Evolutionary conservation across 2,329 filamentous ascomycete species (phyloP), one percentile per base, ranked within the genome.

Genomic region (Calonectria pteridis): DNA sequence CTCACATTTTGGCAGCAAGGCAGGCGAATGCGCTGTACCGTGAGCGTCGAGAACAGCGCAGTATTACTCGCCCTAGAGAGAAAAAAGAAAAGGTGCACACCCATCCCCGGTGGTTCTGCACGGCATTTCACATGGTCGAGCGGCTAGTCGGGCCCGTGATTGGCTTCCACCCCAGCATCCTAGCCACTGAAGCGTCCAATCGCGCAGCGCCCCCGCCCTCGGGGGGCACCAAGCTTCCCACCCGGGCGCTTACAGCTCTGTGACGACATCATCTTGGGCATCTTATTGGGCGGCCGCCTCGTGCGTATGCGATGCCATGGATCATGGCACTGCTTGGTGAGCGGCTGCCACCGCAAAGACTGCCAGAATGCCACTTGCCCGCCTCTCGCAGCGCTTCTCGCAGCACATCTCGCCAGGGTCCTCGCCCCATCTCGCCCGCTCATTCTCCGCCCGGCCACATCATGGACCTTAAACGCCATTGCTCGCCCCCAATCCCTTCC

Each of bases 231-330:
- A 75, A 77, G 67, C 58, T 77, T 75, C 73, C 75, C 76, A 79
- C 78, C 76, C 74, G 78, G 81, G 82, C 82, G 82, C 82, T 84
- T 84, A 84, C 76, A 74, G 55, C 67, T 28, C 64, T 69, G 77
- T 70, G 76, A 77, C 73, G 63, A 71, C 66, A 76, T 64, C 71
- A 62, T 37, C 64, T 49, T 40, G 64, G 33, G 63, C 68, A 70
- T 78, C 65, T 77, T 51, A 84, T 84, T 84, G 82, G 82, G 71
- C 59, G 29, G 46, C 51, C 55, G 49, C 23, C 58, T 53, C 23
- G 49, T 35, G 46, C 26, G 58, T 49, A 68, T 72, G 70, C 70
- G 65, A 68, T 67, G 33, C 55, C 55, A 67, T 70, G 64, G 67
- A 71, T 73, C 53, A 71, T 63, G 55, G 65, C 63, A 58, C 64